Evolutionary conservation across 2,329 filamentous ascomycete genomes (phyloP).

Genomic region (Fusarium cicatricum): DNA sequence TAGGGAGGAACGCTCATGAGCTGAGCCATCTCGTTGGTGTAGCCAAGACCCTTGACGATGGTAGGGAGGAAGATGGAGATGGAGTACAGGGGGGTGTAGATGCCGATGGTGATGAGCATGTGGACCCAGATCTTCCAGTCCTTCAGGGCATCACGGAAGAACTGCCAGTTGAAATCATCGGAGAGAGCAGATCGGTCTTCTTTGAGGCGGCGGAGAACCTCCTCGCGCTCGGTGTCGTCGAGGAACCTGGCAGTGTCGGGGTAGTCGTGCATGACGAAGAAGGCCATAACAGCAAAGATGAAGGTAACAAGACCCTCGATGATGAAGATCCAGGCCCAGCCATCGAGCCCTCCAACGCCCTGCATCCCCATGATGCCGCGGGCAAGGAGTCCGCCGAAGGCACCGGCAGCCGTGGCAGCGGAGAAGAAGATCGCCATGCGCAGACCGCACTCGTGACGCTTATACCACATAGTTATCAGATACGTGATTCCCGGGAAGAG

Average conservation of each 20-base stretch:
- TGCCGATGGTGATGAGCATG: conserved; percentile 70
- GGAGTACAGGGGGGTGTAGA: conserved; percentile 51
- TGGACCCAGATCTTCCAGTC: conserved; percentile 66
- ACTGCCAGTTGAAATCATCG: conserved; percentile 66
- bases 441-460: conserved; percentile 65
- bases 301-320: conserved; percentile 65
- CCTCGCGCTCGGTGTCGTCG: conserved; percentile 50
- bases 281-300: conserved; percentile 53
- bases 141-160: conserved; percentile 62
- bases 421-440: conserved; percentile 69
- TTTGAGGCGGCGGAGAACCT: conserved; percentile 54
- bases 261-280: conserved; percentile 67
- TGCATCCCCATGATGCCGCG: conserved; percentile 67
- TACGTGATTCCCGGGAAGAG: conserved; percentile 70
- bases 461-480: conserved; percentile 68
- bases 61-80: conserved; percentile 50
- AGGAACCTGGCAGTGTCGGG: conserved; percentile 62
- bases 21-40: conserved; percentile 48
- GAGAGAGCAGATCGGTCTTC: conserved; percentile 57
- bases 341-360: conserved; percentile 58
- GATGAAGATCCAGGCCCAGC: conserved; percentile 86
- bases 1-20: conserved; percentile 52
- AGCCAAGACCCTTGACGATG: conserved; percentile 49
- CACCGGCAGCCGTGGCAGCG: conserved; percentile 66
- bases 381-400: conserved; percentile 69